Evolutionary conservation across 2,329 filamentous ascomycete species (phyloP), one percentile per base, ranked within the genome.

Genomic region (Paecilomyces fulvus): DNA sequence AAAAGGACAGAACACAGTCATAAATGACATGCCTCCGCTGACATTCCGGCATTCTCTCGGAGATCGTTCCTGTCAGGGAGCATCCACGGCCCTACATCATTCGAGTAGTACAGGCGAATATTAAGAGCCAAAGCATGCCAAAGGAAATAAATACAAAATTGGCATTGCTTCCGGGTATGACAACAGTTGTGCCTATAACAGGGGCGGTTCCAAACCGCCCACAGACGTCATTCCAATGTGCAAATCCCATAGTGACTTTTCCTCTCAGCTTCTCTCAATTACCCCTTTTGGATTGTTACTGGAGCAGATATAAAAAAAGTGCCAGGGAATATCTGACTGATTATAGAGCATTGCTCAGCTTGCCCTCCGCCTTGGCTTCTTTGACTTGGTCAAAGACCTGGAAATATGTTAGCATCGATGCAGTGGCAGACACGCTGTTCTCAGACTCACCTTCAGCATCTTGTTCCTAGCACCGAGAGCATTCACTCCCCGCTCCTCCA

Each of bases 321-420:
- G 49, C 48, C 59, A 53, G 56, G 50, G 46, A 51, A 54, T 54
- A 52, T 56, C 56, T 46, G 55, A 54, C 53, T 37, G 58, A 48
- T 72, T 61, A 73, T 51, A 63, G 54, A 56, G 67, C 59, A 58
- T 61, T 63, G 12, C 73, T 73, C 59, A 90, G 76, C 73, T 89
- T 90, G 63, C 88, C 88, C 21, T 89, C 86, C 30, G 83, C 80
- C 68, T 86, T 89, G 63, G 88, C 88, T 69, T 90, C 87, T 75
- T 85, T 90, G 67, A 97, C 92, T 78, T 96, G 92, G 67, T 97
- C 94, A 75, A 97, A 97, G 56, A 97, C 84, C 84, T 87, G 64
- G 21, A 57, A 12, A 48, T 9, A 8, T 31, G 54, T 57, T 63
- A 77, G 70, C 76, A 71, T 50, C 30, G 30, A 17, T 6, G 52